Percentiles rank a stretch among this genome's conserved stretches.
Conservation (phyloP, 2,329 filamentous ascomycete species). For the Tolypocladium pustulatum region DNA sequence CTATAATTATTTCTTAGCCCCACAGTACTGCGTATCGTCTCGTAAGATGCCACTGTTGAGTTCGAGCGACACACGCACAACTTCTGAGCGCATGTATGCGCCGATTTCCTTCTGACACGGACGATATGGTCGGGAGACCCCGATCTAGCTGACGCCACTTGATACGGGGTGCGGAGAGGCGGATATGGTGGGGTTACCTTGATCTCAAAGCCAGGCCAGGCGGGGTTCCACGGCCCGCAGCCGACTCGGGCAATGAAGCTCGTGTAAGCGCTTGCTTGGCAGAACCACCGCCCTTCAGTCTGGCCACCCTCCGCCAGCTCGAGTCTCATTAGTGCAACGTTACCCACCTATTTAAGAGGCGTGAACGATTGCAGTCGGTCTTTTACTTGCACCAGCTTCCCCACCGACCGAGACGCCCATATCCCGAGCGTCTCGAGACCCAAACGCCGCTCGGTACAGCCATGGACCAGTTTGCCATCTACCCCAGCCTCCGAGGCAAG, state of each 20-base stretch:
- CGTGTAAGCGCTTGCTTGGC: not conserved
- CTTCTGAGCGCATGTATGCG: too few species aligned
- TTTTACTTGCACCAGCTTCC: not conserved
- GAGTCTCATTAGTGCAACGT: not conserved
- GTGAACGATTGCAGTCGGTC: not conserved
- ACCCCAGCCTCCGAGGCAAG: constrained; percentile 28
- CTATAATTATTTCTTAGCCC: not conserved
- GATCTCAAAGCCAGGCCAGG: not conserved
- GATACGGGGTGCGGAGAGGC: not conserved
- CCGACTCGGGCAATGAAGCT: not conserved
- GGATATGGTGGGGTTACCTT: not conserved
- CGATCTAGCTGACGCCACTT: not conserved
- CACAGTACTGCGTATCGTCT: not conserved
- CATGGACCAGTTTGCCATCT: constrained; percentile 19
- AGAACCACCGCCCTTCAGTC: not conserved
- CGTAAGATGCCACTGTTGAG: not conserved
- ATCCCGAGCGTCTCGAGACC: not conserved
- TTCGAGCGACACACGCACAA: too few species aligned
- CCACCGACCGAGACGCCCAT: not conserved
- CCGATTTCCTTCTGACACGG: too few species aligned
- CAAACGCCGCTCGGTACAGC: not conserved
- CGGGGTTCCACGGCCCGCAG: not conserved
- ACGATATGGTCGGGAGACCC: too few species aligned
- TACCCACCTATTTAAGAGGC: not conserved
- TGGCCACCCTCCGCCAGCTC: not conserved